Evolutionary conservation across 2,329 filamentous ascomycete species (phyloP).

Genomic region (Falciphora oryzae): DNA sequence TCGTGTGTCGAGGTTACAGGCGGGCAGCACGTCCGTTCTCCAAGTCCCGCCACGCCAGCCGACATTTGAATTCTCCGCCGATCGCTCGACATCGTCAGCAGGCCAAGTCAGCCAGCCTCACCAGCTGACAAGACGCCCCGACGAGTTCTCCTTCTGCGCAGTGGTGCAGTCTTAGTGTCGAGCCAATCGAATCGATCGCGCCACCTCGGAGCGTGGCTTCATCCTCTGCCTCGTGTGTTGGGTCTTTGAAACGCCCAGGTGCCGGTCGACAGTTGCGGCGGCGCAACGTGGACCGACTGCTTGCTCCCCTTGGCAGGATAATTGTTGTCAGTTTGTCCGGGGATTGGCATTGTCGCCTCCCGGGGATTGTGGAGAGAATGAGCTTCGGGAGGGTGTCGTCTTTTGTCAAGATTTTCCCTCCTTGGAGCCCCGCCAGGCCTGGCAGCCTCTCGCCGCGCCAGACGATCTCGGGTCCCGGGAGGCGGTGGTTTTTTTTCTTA

Average conservation of each 20-base stretch:
- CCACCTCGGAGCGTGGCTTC: not conserved
- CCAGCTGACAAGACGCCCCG: not conserved
- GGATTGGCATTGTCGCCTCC: too few species aligned
- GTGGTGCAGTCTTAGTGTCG: not conserved
- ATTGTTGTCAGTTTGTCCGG: slow-evolving; percentile 7
- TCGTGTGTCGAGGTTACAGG: not conserved
- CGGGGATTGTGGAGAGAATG: too few species aligned
- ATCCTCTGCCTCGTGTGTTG: not conserved
- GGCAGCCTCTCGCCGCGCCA: not conserved
- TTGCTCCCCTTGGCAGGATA: too few species aligned
- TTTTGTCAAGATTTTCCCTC: not conserved
- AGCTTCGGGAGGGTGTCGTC: not conserved
- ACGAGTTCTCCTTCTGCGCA: too few species aligned
- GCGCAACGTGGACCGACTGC: too few species aligned
- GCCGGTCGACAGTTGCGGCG: too few species aligned
- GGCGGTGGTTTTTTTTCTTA: not conserved
- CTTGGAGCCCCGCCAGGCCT: not conserved
- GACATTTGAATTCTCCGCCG: not conserved
- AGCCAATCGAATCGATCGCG: not conserved
- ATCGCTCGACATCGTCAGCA: not conserved
- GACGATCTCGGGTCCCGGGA: not conserved
- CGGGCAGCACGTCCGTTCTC: not conserved
- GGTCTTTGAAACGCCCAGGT: too few species aligned
- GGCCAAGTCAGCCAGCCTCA: not conserved
- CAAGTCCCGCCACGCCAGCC: too few species aligned